Evolutionary conservation across 805 yeast genomes (phyloP).

Genomic region (Kuraishia floccosa): DNA sequence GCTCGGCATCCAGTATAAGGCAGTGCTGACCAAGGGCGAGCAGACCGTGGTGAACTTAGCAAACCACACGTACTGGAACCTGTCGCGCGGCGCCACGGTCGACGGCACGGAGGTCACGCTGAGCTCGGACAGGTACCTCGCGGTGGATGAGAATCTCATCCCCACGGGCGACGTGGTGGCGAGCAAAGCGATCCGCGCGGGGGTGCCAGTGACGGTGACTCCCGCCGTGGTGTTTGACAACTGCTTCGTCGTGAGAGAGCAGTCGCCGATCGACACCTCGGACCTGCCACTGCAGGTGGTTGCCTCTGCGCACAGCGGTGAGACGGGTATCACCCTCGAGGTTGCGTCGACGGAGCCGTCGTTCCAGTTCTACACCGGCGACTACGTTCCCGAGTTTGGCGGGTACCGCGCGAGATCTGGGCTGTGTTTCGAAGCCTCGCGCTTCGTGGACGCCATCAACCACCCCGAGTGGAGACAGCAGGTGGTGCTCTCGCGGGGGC

Average conservation of each 20-base stretch:
- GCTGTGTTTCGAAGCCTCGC: slow-evolving; percentile 51
- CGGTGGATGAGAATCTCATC: slow-evolving; percentile 24
- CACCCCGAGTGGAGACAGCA: slow-evolving; percentile 31
- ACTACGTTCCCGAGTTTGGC: slow-evolving; percentile 23
- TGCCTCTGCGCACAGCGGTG: slow-evolving; percentile 32
- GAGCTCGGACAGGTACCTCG: slow-evolving; percentile 26
- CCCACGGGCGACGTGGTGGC: slow-evolving; percentile 35
- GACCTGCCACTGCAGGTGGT: slow-evolving; percentile 20
- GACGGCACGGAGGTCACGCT: slow-evolving; percentile 27
- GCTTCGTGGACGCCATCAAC: slow-evolving; percentile 46
- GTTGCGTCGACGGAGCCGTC: slow-evolving; percentile 53
- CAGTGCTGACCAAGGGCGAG: slow-evolving; percentile 21
- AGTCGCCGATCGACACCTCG: slow-evolving; percentile 33
- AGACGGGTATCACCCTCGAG: slow-evolving; percentile 26
- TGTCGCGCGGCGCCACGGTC: slow-evolving; percentile 8
- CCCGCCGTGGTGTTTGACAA: slow-evolving; percentile 28
- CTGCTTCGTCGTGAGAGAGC: slow-evolving; percentile 28
- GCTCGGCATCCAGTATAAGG: slow-evolving; percentile 38
- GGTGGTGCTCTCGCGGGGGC: slow-evolving; percentile 35
- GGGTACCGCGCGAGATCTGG: slow-evolving; percentile 30
- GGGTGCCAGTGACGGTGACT: slow-evolving; percentile 3
- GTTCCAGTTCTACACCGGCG: slow-evolving; percentile 58
- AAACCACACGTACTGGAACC: slow-evolving; percentile 53
- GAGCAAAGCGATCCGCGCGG: slow-evolving; percentile 8
- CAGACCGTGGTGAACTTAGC: slow-evolving; percentile 40